Evolutionary conservation across 257 asterid species (phyloP), one percentile per base, ranked within the genome.

Genomic region (Anisodus tanguticus): DNA sequence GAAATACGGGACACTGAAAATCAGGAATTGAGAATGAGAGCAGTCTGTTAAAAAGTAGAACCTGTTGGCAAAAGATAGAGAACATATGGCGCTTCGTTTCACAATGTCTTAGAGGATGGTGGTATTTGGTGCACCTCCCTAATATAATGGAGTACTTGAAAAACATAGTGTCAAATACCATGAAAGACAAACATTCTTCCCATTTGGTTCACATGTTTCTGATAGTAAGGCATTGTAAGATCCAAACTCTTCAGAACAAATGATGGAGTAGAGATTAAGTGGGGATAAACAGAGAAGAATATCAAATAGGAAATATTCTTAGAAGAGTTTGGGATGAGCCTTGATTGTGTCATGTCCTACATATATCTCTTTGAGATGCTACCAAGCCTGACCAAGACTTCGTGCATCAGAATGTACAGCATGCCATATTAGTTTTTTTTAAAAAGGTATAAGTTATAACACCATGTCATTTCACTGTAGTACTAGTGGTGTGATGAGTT

Each of bases 161-260:
- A 43, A 68, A 17, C 59, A 45, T 72, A 47, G 11, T 70, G 35
- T 70, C 79, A 71, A 45, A 74, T 74, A 49, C 41, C 43, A 19
- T 47, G 43, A 11, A 74, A 51, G 39, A 13, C 80, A 19, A 74
- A 74, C 43, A 74, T 74, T 74, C 80, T 74, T 74, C 59, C 80
- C 43, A 11, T n/a, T 31, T 71, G 79, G 39, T 71, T 71, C 79
- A 9, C 79, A 71, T 47, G 80, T 74, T 59, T 74, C 60, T 39
- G 77, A 69, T 39, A 26, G 77, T 39, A 69, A 9, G 53, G 10
- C 53, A 39, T 67, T 67, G 49, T 39, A 69, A 69, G 77, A 67
- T 67, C 74, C 49, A 35, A 67, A 67, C 31, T 35, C 12, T 67
- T 12, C 74, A 35, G 49, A 35, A 67, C 11, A 35, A 67, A 67